Base-by-base conservation (phyloP, 2,329 filamentous ascomycete genomes). In the Arthrinium puccinioides region DNA sequence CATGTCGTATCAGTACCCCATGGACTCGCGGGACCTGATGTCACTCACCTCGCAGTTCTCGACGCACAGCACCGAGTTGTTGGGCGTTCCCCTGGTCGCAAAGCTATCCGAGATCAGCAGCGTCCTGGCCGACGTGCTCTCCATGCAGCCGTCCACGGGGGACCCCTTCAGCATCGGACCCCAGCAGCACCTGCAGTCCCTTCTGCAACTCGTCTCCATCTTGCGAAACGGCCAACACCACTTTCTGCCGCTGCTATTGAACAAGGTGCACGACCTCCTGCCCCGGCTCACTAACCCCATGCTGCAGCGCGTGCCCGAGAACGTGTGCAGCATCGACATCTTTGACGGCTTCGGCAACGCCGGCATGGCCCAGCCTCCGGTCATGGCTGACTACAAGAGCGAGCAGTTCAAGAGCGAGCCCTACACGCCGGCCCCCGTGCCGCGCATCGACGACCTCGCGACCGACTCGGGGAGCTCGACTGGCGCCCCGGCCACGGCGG, bases 91-190 rank as follows among this genome's bases (percentile, higher is more conserved):
- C 19, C 58, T 94, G 59, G 83, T 92, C 42, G 85, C 89, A 54
- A 90, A 90, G 55, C 63, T 94, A 10, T 76, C 92, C 49, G 83
- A 89, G 47, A 75, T 89, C 24, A 79, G 84, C 10, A 83, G 75
- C 55, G 79, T 80, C 13, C 67, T 92, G 43, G 82, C 74, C 7
- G 84, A 90, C 45, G 79, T 86, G 16, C 76, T 94, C 38, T 72
- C 80, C 8, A 68, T 80, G 35, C 76, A 80, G 34, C 74, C 77
- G 1, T 62, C 74, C 0, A 71, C 76, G 4, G 66, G 75, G 3
- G 71, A 76, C 26, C 74, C 76, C 1, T 87, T 86, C 53, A 68
- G 72, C 16, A 58, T 75, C 25, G 79, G 81, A 0, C 84, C 86
- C 4, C 79, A 79, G 24, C 84, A 90, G 50, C 80, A 87, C 52